A percentile compares a stretch with the other conserved stretches of the same genome.
Conservation (phyloP, 306 rosid species). For the Chamaecrista fasciculata region DNA sequence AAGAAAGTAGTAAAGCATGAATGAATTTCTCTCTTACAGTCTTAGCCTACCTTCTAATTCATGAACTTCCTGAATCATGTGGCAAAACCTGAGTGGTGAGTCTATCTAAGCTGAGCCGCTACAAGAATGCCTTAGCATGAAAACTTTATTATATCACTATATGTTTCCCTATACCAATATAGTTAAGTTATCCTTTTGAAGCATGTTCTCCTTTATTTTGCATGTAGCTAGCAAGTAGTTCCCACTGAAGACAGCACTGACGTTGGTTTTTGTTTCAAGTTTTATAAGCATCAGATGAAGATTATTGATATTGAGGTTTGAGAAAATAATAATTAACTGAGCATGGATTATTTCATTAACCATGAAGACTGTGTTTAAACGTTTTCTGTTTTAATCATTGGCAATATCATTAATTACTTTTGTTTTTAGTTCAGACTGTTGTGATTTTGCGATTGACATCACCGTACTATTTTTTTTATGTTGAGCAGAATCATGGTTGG, state of each 20-base stretch:
- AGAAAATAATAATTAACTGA: not conserved
- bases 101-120: not conserved
- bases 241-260: no score
- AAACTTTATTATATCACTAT: not conserved
- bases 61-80: not conserved
- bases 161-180: not conserved
- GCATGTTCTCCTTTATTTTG: not conserved
- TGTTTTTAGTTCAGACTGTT: not conserved
- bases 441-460: conserved; percentile 12
- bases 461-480: not conserved
- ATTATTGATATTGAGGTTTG: not conserved
- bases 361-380: not conserved
- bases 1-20: not conserved
- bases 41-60: not conserved
- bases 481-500: conserved; percentile 66
- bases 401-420: conserved; percentile 8
- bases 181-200: not conserved
- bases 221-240: not conserved
- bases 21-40: not conserved
- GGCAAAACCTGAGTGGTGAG: not conserved
- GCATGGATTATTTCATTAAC: no score
- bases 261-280: not conserved
- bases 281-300: not conserved
- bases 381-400: not conserved
- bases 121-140: not conserved